Percentiles rank a stretch among this genome's conserved stretches.
phyloP scores from a whole-genome alignment of 2,329 filamentous ascomycete genomes.

The Fusarium sp. region DNA sequence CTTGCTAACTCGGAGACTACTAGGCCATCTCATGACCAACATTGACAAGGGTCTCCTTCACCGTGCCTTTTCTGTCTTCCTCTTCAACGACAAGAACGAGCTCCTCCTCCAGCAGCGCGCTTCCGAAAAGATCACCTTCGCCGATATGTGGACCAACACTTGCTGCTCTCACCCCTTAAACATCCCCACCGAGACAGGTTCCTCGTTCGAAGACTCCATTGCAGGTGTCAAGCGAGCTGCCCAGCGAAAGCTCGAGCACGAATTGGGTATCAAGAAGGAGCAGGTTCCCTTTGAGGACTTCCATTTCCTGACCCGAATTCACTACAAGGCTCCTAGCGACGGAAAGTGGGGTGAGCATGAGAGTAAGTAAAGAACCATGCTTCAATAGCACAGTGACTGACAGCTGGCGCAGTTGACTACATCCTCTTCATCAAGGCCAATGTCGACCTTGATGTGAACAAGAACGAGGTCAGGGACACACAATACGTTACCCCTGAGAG shows the following conservation, averaged over 20 bases:
- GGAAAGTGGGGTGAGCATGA: slow-evolving; percentile 99
- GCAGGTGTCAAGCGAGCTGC: slow-evolving; percentile 91
- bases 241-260: slow-evolving; percentile 92
- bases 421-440: slow-evolving; percentile 98
- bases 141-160: slow-evolving; percentile 99
- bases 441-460: slow-evolving; percentile 84
- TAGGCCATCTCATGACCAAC: slow-evolving; percentile 98
- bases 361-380: slow-evolving; percentile 70
- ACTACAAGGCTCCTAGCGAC: slow-evolving; percentile 97
- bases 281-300: slow-evolving; percentile 95
- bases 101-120: slow-evolving; percentile 96
- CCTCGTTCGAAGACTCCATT: slow-evolving; percentile 82
- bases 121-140: slow-evolving; percentile 97
- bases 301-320: slow-evolving; percentile 93
- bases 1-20: slow-evolving; percentile 26
- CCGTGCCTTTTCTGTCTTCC: slow-evolving; percentile 96
- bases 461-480: slow-evolving; percentile 89
- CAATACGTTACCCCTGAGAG: slow-evolving; percentile 86
- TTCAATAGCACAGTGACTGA: slow-evolving; percentile 17
- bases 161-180: slow-evolving; percentile 98
- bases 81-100: slow-evolving; percentile 94
- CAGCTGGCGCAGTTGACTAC: slow-evolving; percentile 80
- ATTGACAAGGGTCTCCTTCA: slow-evolving; percentile 96
- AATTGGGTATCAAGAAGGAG: slow-evolving; percentile 88
- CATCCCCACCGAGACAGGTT: slow-evolving; percentile 90